phyloP scores from a whole-genome alignment of 2,329 filamentous ascomycete species.

The Neonectria ditissima region DNA sequence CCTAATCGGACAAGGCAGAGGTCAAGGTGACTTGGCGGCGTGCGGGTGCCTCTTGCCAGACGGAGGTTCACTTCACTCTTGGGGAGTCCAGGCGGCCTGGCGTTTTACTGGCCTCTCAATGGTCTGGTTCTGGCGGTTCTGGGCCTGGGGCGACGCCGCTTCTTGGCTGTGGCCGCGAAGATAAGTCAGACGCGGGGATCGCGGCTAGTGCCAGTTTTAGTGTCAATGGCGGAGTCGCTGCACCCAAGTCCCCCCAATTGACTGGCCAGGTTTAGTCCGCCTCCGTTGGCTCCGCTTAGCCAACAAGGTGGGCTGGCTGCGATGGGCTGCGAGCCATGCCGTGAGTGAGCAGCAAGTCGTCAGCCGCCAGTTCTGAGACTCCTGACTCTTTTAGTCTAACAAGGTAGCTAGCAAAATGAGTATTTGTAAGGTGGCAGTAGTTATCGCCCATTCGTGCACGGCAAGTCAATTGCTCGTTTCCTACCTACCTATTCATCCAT shows the following conservation, averaged over 20 bases:
- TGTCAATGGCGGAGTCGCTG: slow-evolving; percentile 40
- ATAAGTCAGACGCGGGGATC: slow-evolving; percentile 45
- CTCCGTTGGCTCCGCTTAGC: slow-evolving; percentile 26
- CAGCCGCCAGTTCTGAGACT: neutral
- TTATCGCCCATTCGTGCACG: too few species aligned
- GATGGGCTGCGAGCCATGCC: slow-evolving; percentile 4
- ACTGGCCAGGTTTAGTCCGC: slow-evolving; percentile 17
- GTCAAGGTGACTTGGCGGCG: slow-evolving; percentile 18
- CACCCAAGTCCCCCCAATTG: slow-evolving; percentile 29
- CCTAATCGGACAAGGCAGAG: slow-evolving; percentile 1
- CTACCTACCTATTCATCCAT: too few species aligned
- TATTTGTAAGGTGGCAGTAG: too few species aligned
- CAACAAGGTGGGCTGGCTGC: slow-evolving; percentile 13
- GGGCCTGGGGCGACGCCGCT: slow-evolving; percentile 9
- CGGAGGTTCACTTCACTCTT: slow-evolving; percentile 1
- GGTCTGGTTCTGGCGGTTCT: neutral
- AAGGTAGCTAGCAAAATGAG: neutral
- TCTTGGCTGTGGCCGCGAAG: slow-evolving; percentile 26
- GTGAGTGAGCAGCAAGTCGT: neutral
- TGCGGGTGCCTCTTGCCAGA: slow-evolving; percentile 4
- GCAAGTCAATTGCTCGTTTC: neutral
- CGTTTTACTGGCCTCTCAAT: neutral
- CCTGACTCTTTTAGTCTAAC: neutral
- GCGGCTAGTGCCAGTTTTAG: slow-evolving; percentile 43
- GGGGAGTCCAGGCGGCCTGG: neutral